Conservation (phyloP, 129 eudicot species). For the Gnaphalium uliginosum region DNA sequence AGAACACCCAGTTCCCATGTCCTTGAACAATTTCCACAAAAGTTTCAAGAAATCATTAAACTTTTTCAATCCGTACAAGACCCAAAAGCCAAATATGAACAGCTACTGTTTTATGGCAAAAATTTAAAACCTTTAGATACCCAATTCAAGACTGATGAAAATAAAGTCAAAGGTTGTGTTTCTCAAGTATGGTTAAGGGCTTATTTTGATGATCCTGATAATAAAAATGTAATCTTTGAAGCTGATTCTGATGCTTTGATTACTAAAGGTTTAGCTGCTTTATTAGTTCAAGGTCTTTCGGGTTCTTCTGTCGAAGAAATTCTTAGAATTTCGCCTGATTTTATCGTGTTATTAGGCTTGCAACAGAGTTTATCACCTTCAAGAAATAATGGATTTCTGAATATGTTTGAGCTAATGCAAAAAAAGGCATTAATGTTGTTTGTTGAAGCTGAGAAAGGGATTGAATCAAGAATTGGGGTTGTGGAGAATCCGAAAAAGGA, state of each 20-base stretch:
- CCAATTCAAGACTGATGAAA: conserved; percentile 51
- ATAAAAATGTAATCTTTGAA: conserved; percentile 59
- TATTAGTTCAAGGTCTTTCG: conserved; percentile 77
- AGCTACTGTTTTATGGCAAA: conserved; percentile 63
- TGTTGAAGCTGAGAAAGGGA: conserved; percentile 56
- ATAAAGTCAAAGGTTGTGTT: conserved; percentile 90
- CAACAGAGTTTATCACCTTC: conserved; percentile 86
- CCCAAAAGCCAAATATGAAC: conserved; percentile 83
- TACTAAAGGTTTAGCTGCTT: conserved; percentile 85
- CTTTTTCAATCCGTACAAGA: conserved; percentile 74
- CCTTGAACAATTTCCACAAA: conserved; percentile 72
- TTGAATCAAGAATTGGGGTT: conserved; percentile 16
- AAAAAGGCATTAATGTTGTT: conserved; percentile 67
- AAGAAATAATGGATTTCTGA: conserved; percentile 89
- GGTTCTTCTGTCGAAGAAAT: conserved; percentile 68
- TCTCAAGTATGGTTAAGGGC: conserved; percentile 95
- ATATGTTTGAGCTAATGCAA: conserved; percentile 85
- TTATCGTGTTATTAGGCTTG: conserved; percentile 67
- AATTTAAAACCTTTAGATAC: conserved; percentile 59
- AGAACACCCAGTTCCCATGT: conserved; percentile 47
- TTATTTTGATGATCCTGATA: conserved; percentile 49
- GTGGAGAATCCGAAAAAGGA: conserved; percentile 2
- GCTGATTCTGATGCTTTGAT: conserved; percentile 85
- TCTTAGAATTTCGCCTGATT: conserved; percentile 69
- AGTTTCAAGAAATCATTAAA: conserved; percentile 69